Base-by-base conservation (phyloP, 2,329 filamentous ascomycete species). In the Zymoseptoria ardabiliae region DNA sequence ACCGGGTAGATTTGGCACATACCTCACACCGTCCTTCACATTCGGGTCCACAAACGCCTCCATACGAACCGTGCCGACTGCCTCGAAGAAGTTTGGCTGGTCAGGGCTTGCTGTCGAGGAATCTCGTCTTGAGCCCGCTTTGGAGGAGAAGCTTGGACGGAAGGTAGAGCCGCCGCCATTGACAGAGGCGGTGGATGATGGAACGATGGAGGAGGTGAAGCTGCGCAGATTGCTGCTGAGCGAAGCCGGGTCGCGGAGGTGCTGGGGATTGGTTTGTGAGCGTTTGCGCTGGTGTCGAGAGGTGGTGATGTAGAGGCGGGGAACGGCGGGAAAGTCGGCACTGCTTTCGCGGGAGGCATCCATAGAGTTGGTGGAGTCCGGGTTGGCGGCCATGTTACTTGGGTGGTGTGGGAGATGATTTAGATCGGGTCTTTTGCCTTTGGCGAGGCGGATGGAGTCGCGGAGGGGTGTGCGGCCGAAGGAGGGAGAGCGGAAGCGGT, bases 61-160 rank as follows among this genome's bases (percentile, higher is more conserved):
- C 93, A 99, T 97, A 25, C 94, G 85, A 53, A 97, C 85, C 1
- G 92, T 97, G 1, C 92, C 91, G 59, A 95, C 87, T 1, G 89
- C 89, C 67, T 95, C 91, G 70, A 94, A 94, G 76, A 94, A 92
- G 72, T 83, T 82, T 69, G 73, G 20, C 61, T 66, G 49, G 53
- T 67, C 17, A 61, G 68, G 63, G 57, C 68, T 70, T 53, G 62
- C 63, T 41, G 67, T 60, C 2, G 69, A 70, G 22, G 65, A 64
- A 20, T 61, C 64, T 21, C 66, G 58, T 55, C 66, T 70, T 58
- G 62, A 61, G 54, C 65, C 66, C 50, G 66, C 63, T 48, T 65
- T 66, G 17, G 69, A 68, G 17, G 66, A 64, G 21, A 63, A 65
- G 55, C 64, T 65, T 9, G 63, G 61, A 11, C 65, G 63, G 56